Conservation (phyloP, 2,329 filamentous ascomycete genomes). For the Exophiala aquamarina region DNA sequence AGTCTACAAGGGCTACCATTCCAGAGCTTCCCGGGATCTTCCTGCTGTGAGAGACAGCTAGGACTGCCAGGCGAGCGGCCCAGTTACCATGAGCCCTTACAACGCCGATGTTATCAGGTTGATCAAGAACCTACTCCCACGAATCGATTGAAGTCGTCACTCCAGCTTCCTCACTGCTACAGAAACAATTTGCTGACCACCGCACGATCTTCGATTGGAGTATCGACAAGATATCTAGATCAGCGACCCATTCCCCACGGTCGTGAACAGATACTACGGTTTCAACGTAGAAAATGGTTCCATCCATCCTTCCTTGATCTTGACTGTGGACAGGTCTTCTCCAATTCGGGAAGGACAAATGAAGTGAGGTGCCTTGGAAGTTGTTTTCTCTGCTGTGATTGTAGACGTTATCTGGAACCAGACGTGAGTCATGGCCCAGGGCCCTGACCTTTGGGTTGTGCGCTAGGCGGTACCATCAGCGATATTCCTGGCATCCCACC, state of each 20-base stretch:
- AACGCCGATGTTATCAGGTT: conserved; percentile 4
- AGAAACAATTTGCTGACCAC: not conserved
- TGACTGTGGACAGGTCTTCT: conserved; percentile 8
- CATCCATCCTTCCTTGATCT: conserved; percentile 5
- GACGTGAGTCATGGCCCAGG: conserved; percentile 13
- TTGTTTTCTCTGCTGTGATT: conserved; percentile 16
- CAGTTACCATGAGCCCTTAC: conserved; percentile 21
- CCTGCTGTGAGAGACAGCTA: conserved; percentile 2
- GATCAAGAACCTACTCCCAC: conserved; percentile 23
- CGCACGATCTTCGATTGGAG: too few relatives aligned
- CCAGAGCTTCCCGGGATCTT: too few relatives aligned
- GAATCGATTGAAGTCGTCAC: conserved; percentile 14
- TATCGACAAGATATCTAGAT: conserved; percentile 16
- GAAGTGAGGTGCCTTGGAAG: conserved; percentile 21
- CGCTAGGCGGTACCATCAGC: conserved; percentile 19
- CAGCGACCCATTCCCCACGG: conserved; percentile 25
- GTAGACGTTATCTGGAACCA: conserved; percentile 6
- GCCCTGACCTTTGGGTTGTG: conserved; percentile 1
- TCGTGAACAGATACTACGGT: conserved; percentile 27
- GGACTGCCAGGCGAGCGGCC: conserved; percentile 15
- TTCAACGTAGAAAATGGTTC: conserved; percentile 21
- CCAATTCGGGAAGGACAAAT: conserved; percentile 19
- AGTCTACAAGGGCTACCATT: too few relatives aligned
- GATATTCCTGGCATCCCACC: conserved; percentile 21
- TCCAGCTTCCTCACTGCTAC: not conserved